Conservation (phyloP, 192 early-diverging fungal species). For the Paraglomus occultum region DNA sequence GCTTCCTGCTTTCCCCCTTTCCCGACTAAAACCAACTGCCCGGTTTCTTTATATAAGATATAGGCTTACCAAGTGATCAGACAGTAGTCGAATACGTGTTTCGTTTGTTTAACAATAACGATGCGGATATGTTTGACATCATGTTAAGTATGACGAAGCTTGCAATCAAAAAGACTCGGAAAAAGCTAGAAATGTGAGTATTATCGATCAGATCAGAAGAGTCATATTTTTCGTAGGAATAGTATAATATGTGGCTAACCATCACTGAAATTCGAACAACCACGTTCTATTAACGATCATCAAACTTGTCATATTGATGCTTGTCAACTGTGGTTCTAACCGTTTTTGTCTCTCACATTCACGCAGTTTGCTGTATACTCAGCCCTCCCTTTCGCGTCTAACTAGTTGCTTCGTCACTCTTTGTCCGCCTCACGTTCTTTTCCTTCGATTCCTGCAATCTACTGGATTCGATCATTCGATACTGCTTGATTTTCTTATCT, state of each 20-base stretch:
- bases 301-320: neutral
- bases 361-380: neutral
- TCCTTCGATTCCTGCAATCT: constrained; percentile 29
- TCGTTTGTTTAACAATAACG: constrained; percentile 28
- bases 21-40: neutral
- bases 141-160: constrained; percentile 21
- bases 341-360: neutral
- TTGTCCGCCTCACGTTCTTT: constrained; percentile 30
- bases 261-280: too few species aligned
- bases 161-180: neutral
- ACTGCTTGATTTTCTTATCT: constrained; percentile 35
- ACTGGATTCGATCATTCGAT: constrained; percentile 27
- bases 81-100: constrained; percentile 11
- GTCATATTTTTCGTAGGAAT: neutral
- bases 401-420: neutral
- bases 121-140: constrained; percentile 28
- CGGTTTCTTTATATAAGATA: neutral
- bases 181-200: neutral
- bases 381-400: neutral
- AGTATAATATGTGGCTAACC: too few species aligned
- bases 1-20: neutral
- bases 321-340: neutral
- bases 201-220: neutral
- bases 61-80: neutral
- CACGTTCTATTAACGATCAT: too few species aligned